Evolutionary conservation across 176 grass and related monocot genomes (phyloP), one percentile per base, ranked within the genome.

Genomic region (Thinopyrum elongatum): DNA sequence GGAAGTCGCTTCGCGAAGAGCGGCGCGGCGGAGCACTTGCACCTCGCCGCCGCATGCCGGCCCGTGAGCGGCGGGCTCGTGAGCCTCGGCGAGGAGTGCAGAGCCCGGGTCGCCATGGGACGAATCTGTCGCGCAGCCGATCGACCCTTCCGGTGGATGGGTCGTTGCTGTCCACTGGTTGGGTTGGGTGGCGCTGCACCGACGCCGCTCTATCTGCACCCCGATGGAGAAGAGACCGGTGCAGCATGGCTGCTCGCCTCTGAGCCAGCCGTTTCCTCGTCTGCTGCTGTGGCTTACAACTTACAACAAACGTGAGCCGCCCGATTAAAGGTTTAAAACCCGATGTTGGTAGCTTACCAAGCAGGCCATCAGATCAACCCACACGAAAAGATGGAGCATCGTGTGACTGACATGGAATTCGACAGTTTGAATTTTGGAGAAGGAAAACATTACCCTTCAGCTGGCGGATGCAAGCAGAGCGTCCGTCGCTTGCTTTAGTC

Each of bases 41-140:
- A 82, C 34, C 72, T 75, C 42, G 34, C 72, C 7, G 42, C 82
- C 7, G 85, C 68, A 2, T 82, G 88, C 71, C 71, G 42, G 30
- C 70, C 60, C 7, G 90, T n/a, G 39, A 64, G 64, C 28, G 25
- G 14, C 44, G 64, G 42, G 47, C 77, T 74, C 13, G 29, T 74
- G 41, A 39, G 79, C 85, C 84, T 83, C 36, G 74, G 63, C 15
- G 74, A 66, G 67, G 74, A 66, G 67, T 10, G 88, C 25, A 88
- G 4, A 28, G 85, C 53, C 38, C 85, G 85, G 67, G 88, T 62
- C 76, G 88, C 88, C 91, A 90, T 93, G 55, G 67, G 5, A 53
- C 16, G 49, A 60, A 19, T 13, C 30, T 26, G 64, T 42, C 69
- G 57, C 68, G 70, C 22, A 55, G 73, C 42, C 44, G 72, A 53